Evolutionary conservation across 2,329 filamentous ascomycete genomes (phyloP).

Genomic region (Didymella arachidicola): DNA sequence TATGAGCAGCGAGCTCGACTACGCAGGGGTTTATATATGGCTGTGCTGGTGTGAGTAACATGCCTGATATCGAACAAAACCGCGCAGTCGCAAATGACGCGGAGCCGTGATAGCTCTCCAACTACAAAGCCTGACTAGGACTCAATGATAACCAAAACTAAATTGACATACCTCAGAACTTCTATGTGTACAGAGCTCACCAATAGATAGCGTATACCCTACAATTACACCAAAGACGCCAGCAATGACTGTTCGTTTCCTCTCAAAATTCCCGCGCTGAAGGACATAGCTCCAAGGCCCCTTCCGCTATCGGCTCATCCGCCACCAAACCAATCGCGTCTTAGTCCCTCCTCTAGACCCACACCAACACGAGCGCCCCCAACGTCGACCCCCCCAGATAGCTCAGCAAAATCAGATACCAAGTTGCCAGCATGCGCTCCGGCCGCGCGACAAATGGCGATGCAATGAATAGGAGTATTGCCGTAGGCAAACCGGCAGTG

Average conservation of each 20-base stretch:
- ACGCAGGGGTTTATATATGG: constrained; percentile 1
- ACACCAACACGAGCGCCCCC: constrained; percentile 29
- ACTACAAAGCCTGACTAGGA: not conserved
- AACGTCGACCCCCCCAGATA: constrained; percentile 34
- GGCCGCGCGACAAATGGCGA: constrained; percentile 29
- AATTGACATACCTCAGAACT: constrained; percentile 9
- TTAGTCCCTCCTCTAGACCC: constrained; percentile 13
- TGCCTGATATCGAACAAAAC: constrained; percentile 1
- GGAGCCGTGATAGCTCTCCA: constrained; percentile 13
- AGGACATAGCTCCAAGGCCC: constrained; percentile 3
- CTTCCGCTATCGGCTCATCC: constrained; percentile 32
- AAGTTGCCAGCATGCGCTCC: constrained; percentile 26
- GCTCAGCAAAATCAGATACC: constrained; percentile 34
- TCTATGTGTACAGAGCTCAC: not conserved
- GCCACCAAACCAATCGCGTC: constrained; percentile 15
- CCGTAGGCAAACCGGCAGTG: constrained; percentile 31
- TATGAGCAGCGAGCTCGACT: not conserved
- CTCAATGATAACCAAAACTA: not conserved
- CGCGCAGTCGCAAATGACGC: constrained; percentile 20
- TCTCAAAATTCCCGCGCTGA: constrained; percentile 11
- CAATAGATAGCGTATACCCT: constrained; percentile 33
- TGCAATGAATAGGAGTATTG: constrained; percentile 31
- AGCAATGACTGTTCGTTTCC: constrained; percentile 12
- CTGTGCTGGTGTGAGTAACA: constrained; percentile 17
- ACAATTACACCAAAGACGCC: constrained; percentile 10